phyloP scores from a whole-genome alignment of 345 rosid species.

The Citrus australasica region DNA sequence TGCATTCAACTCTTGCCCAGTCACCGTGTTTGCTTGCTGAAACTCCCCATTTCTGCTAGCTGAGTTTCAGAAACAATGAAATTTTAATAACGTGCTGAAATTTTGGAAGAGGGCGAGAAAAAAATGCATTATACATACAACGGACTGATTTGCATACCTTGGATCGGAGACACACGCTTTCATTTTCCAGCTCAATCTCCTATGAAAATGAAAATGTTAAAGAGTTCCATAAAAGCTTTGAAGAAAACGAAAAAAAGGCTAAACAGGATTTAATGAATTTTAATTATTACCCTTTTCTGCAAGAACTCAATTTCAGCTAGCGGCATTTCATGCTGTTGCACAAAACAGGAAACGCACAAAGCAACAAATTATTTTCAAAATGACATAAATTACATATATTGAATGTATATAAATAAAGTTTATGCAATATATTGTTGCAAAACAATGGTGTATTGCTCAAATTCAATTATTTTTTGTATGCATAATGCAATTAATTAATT shows the following conservation, averaged over 20 bases:
- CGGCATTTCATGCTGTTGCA: constrained; percentile 82
- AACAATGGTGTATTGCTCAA: not conserved
- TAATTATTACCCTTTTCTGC: constrained; percentile 69
- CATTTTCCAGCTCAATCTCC: constrained; percentile 94
- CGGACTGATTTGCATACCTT: constrained; percentile 44
- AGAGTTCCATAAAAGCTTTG: not conserved
- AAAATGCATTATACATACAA: not conserved
- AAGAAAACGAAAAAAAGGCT: not conserved
- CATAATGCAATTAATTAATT: not conserved
- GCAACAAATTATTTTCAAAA: not conserved
- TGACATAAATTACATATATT: not conserved
- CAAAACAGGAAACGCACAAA: not conserved
- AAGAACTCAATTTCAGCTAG: constrained; percentile 84
- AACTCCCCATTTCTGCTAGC: constrained; percentile 84
- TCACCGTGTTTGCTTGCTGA: constrained; percentile 72
- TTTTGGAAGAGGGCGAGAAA: too few relatives aligned
- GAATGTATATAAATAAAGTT: not conserved
- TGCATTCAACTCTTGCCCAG: constrained; percentile 62
- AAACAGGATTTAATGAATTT: not conserved
- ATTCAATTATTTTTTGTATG: too few relatives aligned
- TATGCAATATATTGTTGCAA: not conserved
- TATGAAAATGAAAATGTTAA: constrained; percentile 1
- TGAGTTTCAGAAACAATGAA: constrained; percentile 13
- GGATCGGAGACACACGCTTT: constrained; percentile 66
- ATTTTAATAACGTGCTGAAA: not conserved